These are phyloP conservation scores for Hsuehochloa calcarea DNA, from an alignment of 176 grass and related monocot genomes.

Conservation along the genomic window DNA sequence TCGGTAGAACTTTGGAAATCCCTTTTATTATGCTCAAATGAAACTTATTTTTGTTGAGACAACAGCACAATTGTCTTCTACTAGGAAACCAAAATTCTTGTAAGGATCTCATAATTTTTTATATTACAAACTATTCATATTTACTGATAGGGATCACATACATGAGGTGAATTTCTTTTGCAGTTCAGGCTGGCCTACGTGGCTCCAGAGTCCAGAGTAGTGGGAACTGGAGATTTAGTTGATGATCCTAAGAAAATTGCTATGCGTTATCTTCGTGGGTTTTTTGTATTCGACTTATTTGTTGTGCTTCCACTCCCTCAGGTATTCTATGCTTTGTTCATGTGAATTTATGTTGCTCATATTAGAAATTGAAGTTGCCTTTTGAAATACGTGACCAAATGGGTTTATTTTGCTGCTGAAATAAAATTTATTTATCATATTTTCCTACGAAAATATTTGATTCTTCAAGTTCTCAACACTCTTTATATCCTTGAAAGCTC, in stretches of 20 bases:
- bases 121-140: background rate
- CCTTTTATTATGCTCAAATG: background rate
- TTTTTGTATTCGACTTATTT: constrained; percentile 65
- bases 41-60: background rate
- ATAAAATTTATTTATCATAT: background rate
- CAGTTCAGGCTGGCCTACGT: constrained; percentile 89
- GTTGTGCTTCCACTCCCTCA: constrained; percentile 79
- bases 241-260: constrained; percentile 72
- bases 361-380: background rate
- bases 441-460: background rate
- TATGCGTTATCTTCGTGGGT: constrained; percentile 64
- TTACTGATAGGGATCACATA: background rate
- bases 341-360: background rate
- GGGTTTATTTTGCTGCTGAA: background rate
- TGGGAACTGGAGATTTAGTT: constrained; percentile 80
- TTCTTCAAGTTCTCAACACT: background rate
- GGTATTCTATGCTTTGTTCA: constrained; percentile 43
- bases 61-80: background rate
- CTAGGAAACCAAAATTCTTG: background rate
- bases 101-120: background rate
- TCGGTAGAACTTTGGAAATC: background rate
- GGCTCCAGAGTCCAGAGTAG: constrained; percentile 77
- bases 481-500: background rate
- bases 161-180: constrained; percentile 1
- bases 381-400: background rate